Base-by-base conservation (phyloP, 2,329 filamentous ascomycete genomes). In the Aspergillus carbonarius region DNA sequence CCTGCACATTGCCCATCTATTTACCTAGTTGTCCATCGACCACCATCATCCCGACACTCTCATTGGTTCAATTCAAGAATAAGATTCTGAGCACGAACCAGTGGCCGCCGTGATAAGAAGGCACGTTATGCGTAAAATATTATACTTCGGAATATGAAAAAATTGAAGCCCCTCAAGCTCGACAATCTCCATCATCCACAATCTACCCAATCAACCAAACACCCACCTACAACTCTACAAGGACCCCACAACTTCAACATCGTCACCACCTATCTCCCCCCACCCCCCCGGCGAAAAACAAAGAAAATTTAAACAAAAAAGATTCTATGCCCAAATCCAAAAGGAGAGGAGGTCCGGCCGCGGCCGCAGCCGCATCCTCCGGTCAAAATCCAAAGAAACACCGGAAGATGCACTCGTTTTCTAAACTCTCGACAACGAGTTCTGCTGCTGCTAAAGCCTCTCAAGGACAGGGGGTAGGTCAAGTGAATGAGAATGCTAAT, bases 361-460 rank as follows among this genome's bases (percentile, higher is more conserved):
- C 59, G 49, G 20, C 51, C 47, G 54, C 30, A 23, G 34, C 44
- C 10, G 53, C 30, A 17, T 48, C 59, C 30, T 7, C 7, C 4
- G 30, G 8, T 32, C 18, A 40, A 23, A 34, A 39, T 30, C 35
- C 44, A 46, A 62, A 58, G 50, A 64, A 63, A 32, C 44, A 58
- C 48, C 67, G 62, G 44, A 72, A 71, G 62, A 72, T 72, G 70
- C 60, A 66, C 27, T 66, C 60, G 1, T 72, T 70, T 51, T 60
- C 66, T 4, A 67, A 65, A 35, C 54, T 69, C 23, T 72, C 69
- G 8, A 71, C 64, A 3, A 63, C 62, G 9, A 55, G 47, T 8
- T 54, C 42, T 18, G 49, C 35, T 59, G 46, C 30, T 46, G 30
- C 54, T 60, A 23, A 40, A 58, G 40, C 39, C n/a, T 10, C 39